Conservation (phyloP, 768 basidiomycete species). For the Leucocoprinus birnbaumii region DNA sequence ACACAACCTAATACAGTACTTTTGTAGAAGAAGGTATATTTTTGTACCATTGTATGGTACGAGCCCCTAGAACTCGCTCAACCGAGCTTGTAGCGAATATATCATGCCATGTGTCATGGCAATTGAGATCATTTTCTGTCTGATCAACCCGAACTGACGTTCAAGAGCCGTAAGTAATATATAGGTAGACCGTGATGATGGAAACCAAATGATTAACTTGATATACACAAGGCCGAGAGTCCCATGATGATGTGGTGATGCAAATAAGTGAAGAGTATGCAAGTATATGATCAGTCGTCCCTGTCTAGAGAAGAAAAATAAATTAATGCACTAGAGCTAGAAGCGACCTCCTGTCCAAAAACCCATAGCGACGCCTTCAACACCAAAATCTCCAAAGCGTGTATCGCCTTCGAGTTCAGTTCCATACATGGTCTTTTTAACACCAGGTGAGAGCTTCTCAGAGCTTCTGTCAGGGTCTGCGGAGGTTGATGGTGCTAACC, state of each 20-base stretch:
- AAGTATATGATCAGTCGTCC: no score
- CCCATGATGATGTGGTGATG: constrained; percentile 1
- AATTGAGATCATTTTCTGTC: neutral
- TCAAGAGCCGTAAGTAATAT: no score
- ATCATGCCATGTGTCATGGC: constrained; percentile 3
- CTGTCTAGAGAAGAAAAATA: constrained; percentile 7
- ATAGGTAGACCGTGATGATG: neutral
- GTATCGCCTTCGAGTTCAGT: constrained; percentile 80
- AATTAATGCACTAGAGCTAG: constrained; percentile 23
- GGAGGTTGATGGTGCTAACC: constrained; percentile 30
- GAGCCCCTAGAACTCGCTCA: neutral
- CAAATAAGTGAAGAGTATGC: neutral
- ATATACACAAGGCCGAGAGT: constrained; percentile 10
- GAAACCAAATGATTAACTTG: neutral
- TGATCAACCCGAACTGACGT: neutral
- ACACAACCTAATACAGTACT: no score
- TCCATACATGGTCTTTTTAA: constrained; percentile 78
- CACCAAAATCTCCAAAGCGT: constrained; percentile 83
- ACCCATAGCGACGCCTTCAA: constrained; percentile 71
- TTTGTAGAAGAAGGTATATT: no score
- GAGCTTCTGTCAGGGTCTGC: constrained; percentile 16
- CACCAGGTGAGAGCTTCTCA: constrained; percentile 29
- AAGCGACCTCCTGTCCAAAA: constrained; percentile 61
- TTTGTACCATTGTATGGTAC: constrained; percentile 2
- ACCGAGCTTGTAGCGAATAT: neutral